Conservation (phyloP, 345 rosid genomes). For the Camelina hispida region DNA sequence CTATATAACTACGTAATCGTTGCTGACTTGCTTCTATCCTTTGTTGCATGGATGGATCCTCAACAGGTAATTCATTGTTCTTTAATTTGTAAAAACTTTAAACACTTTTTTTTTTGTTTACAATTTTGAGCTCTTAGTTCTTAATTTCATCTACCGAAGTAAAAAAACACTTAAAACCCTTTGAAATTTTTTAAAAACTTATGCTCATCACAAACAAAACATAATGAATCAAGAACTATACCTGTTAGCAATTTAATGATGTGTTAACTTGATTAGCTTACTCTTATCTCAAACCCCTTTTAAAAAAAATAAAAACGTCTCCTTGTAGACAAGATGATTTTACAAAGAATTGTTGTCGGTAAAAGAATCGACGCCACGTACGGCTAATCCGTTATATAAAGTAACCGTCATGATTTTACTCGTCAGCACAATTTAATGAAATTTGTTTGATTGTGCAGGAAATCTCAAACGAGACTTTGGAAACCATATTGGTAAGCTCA, state of each 20-base stretch:
- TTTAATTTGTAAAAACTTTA: background rate
- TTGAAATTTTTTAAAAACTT: background rate
- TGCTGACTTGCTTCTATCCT: conserved; percentile 8
- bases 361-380: conserved; percentile 13
- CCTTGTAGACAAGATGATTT: conserved; percentile 3
- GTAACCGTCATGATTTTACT: background rate
- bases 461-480: conserved; percentile 60
- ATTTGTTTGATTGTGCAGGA: conserved; percentile 50
- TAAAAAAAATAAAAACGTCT: too few species aligned
- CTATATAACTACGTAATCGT: conserved; percentile 5
- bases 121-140: conserved; percentile 11
- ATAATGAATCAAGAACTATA: background rate
- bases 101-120: background rate
- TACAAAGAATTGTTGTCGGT: conserved; percentile 22
- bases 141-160: background rate
- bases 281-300: conserved; percentile 5
- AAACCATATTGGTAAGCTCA: conserved; percentile 68
- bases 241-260: background rate
- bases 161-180: background rate
- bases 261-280: conserved; percentile 13
- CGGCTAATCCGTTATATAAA: conserved; percentile 7
- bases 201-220: background rate
- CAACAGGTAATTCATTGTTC: conserved; percentile 50
- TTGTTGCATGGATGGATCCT: conserved; percentile 73
- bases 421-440: conserved; percentile 18